Percentiles rank a stretch among this genome's conserved stretches.
phyloP scores from a whole-genome alignment of 1,284 basidiomycete genomes.

The Phellopilus nigrolimitatus region DNA sequence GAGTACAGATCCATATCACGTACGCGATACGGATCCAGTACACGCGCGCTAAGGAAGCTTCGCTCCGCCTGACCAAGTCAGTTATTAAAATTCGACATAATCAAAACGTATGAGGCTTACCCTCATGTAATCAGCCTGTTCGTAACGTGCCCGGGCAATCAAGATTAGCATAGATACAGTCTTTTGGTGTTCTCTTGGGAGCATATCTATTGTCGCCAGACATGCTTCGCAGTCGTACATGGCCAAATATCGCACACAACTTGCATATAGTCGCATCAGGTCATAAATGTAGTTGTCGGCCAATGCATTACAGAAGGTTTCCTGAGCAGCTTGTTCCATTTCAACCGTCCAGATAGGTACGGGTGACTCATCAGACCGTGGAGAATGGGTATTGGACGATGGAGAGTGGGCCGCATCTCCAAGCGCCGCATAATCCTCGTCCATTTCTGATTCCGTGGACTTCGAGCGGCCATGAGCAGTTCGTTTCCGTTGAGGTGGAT shows the following conservation, averaged over 20 bases:
- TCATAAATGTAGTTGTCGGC: constrained; percentile 83
- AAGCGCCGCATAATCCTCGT: constrained; percentile 48
- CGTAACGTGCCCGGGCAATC: constrained; percentile 83
- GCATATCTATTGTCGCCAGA: constrained; percentile 66
- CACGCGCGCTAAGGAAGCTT: constrained; percentile 76
- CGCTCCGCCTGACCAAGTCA: constrained; percentile 62
- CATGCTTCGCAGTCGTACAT: constrained; percentile 74
- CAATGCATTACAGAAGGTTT: constrained; percentile 61
- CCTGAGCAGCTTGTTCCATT: constrained; percentile 64
- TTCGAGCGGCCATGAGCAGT: constrained; percentile 47
- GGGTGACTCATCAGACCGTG: constrained; percentile 56
- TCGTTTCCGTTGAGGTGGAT: constrained; percentile 53
- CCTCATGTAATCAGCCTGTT: constrained; percentile 78
- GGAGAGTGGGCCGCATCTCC: constrained; percentile 50
- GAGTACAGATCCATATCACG: constrained; percentile 93
- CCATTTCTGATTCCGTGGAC: constrained; percentile 63
- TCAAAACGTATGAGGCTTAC: constrained; percentile 45
- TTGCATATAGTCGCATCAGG: constrained; percentile 76
- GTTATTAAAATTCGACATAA: not conserved
- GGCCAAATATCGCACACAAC: constrained; percentile 67
- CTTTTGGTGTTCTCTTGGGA: constrained; percentile 73
- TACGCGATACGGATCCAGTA: constrained; percentile 79
- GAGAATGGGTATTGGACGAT: constrained; percentile 52
- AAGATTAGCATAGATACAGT: constrained; percentile 76
- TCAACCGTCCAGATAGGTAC: constrained; percentile 53